These are phyloP conservation scores for Obba rivulosa DNA, from an alignment of 768 basidiomycete genomes.

Conservation along the genomic window DNA sequence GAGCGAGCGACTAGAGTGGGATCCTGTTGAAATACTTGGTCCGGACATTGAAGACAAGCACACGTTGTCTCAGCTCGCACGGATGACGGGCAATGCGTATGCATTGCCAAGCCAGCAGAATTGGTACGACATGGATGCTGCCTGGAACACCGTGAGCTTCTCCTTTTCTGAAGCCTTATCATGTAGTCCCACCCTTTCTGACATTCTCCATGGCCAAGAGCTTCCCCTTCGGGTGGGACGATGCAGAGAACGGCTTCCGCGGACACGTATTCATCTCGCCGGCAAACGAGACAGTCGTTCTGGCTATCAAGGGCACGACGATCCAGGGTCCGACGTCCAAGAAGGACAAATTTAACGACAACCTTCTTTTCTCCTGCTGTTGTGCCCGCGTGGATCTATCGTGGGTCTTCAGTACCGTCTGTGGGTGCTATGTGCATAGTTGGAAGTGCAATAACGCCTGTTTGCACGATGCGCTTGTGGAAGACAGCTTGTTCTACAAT, in stretches of 20 bases:
- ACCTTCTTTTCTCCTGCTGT: slow-evolving; percentile 86
- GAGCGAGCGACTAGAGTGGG: slow-evolving; percentile 62
- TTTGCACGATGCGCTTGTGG: slow-evolving; percentile 74
- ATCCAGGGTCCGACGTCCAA: slow-evolving; percentile 80
- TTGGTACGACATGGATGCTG: slow-evolving; percentile 77
- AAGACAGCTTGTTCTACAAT: slow-evolving; percentile 91
- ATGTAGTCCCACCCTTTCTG: not conserved
- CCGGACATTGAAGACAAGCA: slow-evolving; percentile 78
- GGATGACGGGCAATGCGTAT: slow-evolving; percentile 91
- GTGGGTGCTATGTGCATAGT: slow-evolving; percentile 72
- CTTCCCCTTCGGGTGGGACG: slow-evolving; percentile 78
- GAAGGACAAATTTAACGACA: slow-evolving; percentile 93
- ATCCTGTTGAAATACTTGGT: slow-evolving; percentile 53
- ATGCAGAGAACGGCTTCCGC: slow-evolving; percentile 66
- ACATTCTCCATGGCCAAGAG: slow-evolving; percentile 39
- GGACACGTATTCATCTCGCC: slow-evolving; percentile 83
- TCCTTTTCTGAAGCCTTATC: not conserved
- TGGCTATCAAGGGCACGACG: slow-evolving; percentile 90
- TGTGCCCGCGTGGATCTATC: slow-evolving; percentile 86
- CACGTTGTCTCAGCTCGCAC: slow-evolving; percentile 75
- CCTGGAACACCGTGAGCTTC: slow-evolving; percentile 55
- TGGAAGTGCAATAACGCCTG: slow-evolving; percentile 79
- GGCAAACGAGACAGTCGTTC: slow-evolving; percentile 76
- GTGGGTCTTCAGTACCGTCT: slow-evolving; percentile 83
- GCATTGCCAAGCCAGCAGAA: slow-evolving; percentile 59